phyloP scores from a whole-genome alignment of 768 basidiomycete genomes.

The Hygrophorus pudorinus region DNA sequence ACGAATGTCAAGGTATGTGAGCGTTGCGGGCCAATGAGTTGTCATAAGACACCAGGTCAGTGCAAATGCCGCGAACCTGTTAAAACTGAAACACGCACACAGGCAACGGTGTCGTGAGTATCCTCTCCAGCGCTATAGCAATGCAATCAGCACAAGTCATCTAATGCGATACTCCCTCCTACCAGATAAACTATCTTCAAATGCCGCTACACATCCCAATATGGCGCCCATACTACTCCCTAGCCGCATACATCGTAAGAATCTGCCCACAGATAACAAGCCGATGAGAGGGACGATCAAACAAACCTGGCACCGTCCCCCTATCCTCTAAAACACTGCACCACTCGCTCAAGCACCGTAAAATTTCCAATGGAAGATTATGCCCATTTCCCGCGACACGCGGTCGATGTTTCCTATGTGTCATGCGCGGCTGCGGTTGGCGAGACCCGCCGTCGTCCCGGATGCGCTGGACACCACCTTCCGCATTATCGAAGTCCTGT shows the following conservation, averaged over 20 bases:
- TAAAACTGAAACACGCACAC: conserved; percentile 34
- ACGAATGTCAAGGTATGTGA: conserved; percentile 2
- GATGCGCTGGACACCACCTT: not conserved
- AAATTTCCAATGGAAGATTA: conserved; percentile 48
- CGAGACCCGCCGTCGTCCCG: conserved; percentile 15
- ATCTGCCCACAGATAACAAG: conserved; percentile 2
- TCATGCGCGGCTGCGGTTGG: conserved; percentile 6
- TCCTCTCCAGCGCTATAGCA: conserved; percentile 40
- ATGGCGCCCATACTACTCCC: conserved; percentile 42
- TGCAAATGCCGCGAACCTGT: not conserved
- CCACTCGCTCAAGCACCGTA: conserved; percentile 51
- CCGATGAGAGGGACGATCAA: not conserved
- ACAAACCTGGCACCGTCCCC: conserved; percentile 44
- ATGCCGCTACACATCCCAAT: conserved; percentile 35
- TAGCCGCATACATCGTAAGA: conserved; percentile 10
- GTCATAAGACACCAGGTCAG: conserved; percentile 1
- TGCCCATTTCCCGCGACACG: conserved; percentile 33
- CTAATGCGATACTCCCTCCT: not conserved
- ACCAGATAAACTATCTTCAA: conserved; percentile 47
- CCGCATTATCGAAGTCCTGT: not conserved
- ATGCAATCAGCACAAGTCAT: not conserved
- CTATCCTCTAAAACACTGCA: conserved; percentile 47
- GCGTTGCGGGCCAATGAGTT: not conserved
- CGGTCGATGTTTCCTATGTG: conserved; percentile 25
- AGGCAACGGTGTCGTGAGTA: conserved; percentile 55